These are phyloP conservation scores for Pseudogymnoascus sp. DNA, from an alignment of 2,329 filamentous ascomycete species.

Conservation along the genomic window DNA sequence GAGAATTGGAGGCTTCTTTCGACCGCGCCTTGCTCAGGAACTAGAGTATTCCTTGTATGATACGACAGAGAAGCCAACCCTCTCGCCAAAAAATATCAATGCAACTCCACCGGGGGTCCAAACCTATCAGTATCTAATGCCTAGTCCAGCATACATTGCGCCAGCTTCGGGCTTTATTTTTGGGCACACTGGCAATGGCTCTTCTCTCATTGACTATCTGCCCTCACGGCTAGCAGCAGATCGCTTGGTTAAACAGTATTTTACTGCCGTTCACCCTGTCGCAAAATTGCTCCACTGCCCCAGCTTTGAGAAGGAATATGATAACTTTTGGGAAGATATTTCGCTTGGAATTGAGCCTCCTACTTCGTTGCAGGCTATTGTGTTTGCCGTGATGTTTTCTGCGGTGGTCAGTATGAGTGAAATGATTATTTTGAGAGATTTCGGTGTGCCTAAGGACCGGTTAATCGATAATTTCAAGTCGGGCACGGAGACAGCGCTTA, in stretches of 20 bases:
- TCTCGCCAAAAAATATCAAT: neutral
- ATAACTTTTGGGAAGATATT: constrained; percentile 56
- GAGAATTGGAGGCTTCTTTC: constrained; percentile 62
- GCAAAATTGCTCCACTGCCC: constrained; percentile 58
- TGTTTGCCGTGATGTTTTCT: constrained; percentile 63
- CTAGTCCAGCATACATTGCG: constrained; percentile 57
- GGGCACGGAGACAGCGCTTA: constrained; percentile 58
- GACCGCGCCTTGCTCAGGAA: constrained; percentile 63
- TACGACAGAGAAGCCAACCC: neutral
- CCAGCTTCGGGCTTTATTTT: constrained; percentile 62
- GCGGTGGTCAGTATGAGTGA: constrained; percentile 59
- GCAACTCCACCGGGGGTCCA: constrained; percentile 17
- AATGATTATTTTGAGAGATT: constrained; percentile 39
- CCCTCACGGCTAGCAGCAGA: constrained; percentile 51
- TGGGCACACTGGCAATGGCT: constrained; percentile 39
- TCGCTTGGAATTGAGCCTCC: constrained; percentile 51
- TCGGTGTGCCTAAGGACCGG: constrained; percentile 46
- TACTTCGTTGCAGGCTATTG: constrained; percentile 55
- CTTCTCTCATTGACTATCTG: constrained; percentile 50
- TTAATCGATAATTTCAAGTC: constrained; percentile 56
- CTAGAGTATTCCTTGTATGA: constrained; percentile 29
- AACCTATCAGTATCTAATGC: constrained; percentile 48
- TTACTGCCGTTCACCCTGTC: constrained; percentile 57
- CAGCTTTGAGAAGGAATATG: constrained; percentile 57
- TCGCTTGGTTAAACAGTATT: constrained; percentile 58